These are phyloP conservation scores for Phytomonas sp. DNA, from an alignment of 208 protist genomes.

Conservation along the genomic window DNA sequence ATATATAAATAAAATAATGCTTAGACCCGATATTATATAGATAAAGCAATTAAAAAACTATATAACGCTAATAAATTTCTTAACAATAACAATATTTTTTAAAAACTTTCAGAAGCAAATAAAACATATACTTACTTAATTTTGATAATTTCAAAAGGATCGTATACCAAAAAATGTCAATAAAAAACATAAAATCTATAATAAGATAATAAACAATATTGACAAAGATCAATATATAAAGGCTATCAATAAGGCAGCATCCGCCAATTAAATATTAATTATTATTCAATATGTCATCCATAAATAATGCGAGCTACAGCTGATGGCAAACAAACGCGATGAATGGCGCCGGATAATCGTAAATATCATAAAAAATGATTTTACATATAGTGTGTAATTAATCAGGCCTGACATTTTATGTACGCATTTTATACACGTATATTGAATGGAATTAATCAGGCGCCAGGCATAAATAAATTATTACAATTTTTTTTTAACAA, in stretches of 20 bases:
- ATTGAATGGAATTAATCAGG: too few relatives aligned
- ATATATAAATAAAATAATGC: too few relatives aligned
- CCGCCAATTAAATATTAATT: slow-evolving; percentile 8
- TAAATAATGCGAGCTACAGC: not conserved
- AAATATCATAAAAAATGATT: slow-evolving; percentile 6
- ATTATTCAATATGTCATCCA: slow-evolving; percentile 1
- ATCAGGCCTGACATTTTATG: not conserved
- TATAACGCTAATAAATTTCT: too few relatives aligned
- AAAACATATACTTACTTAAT: too few relatives aligned
- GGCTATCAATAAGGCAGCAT: not conserved
- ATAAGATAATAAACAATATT: slow-evolving; percentile 8
- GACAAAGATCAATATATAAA: not conserved
- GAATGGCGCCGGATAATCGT: not conserved
- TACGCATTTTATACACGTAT: not conserved
- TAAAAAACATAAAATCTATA: slow-evolving; percentile 11
- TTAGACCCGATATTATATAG: too few relatives aligned
- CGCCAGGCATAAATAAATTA: too few relatives aligned
- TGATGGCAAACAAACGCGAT: not conserved
- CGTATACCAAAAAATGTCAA: too few relatives aligned
- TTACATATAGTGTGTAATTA: slow-evolving; percentile 8
- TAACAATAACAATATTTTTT: too few relatives aligned
- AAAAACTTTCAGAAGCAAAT: too few relatives aligned
- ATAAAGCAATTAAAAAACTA: too few relatives aligned
- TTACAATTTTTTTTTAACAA: not conserved
- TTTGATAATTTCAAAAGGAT: too few relatives aligned